Base-by-base conservation (phyloP, 2,329 filamentous ascomycete genomes). In the Cytospora leucostoma region DNA sequence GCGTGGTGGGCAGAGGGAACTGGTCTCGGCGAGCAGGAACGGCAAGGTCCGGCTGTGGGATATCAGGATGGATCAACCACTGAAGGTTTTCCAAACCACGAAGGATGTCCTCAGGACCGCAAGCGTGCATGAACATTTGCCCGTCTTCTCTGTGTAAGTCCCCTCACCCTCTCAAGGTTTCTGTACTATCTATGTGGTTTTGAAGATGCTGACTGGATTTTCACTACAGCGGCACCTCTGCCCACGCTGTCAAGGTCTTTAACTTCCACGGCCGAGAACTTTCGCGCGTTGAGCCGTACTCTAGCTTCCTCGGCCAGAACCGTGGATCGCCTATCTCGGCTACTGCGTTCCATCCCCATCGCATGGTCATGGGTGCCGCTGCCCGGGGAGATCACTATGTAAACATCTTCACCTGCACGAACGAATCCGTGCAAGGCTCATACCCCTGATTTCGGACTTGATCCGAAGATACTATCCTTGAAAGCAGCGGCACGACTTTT, bases 11-110 rank as follows among this genome's bases (percentile, higher is more conserved):
- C 88, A 97, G 75, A 85, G 95, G 64, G 95, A 99, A 76, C 84
- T 99, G 50, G 82, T 99, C 59, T 94, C 90, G 51, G 95, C 93
- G 21, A 96, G 93, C 73, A 87, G 92, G 54, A 95, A 97, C 71
- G 95, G 95, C 66, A 95, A 95, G 73, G 91, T 99, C 67, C 93
- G 92, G 74, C 82, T 99, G 17, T 99, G 95, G 95, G 95, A 99
- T 75, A 92, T 99, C 57, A 87, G 95, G 56, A 92, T 92, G 87
- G 90, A 95, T 67, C 83, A 84, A 68, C 88, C 90, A 6, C 80
- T 96, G 57, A 87, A 88, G 65, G 87, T 87, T 2, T 89, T 94
- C 71, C 83, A 87, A 72, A 88, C 90, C 7, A 94, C 91, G 3
- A 87, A 84, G 65, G 88, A 93, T 70, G 90, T 89, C 10, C 82